These are phyloP conservation scores for Neonectria hederae DNA, from an alignment of 2,329 filamentous ascomycete species.

Conservation along the genomic window DNA sequence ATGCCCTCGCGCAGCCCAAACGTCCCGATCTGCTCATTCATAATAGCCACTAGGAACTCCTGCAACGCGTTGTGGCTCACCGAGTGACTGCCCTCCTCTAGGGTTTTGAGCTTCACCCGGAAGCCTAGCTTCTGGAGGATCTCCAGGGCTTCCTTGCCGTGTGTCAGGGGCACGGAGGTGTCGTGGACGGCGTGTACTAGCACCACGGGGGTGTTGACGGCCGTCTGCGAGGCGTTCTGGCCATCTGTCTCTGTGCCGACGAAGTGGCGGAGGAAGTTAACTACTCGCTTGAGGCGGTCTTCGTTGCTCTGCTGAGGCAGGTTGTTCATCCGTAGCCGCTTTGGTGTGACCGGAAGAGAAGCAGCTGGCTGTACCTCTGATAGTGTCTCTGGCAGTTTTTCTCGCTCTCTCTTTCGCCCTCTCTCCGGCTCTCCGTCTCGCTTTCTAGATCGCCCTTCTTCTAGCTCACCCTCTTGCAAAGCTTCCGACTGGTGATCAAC, in stretches of 20 bases:
- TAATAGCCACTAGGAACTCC: neutral
- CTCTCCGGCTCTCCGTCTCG: no score
- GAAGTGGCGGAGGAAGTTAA: conserved; percentile 5
- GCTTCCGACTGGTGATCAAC: neutral
- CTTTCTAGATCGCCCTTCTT: no score
- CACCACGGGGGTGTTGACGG: conserved; percentile 11
- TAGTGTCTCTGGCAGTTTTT: no score
- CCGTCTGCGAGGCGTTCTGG: neutral
- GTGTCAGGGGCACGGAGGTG: neutral
- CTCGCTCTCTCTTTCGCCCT: no score
- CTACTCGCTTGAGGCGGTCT: neutral
- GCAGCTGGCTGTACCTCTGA: neutral
- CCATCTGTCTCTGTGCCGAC: neutral
- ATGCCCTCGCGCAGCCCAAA: neutral
- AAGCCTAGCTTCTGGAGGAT: conserved; percentile 8
- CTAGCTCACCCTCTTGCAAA: neutral
- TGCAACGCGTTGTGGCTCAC: neutral
- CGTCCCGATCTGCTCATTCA: neutral
- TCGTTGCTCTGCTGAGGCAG: neutral
- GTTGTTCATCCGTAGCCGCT: neutral
- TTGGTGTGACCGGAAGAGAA: neutral
- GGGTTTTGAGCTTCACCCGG: neutral
- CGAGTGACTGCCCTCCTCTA: neutral
- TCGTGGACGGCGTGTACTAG: conserved; percentile 9
- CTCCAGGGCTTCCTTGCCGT: conserved; percentile 4